A percentile compares a stretch with the other conserved stretches of the same genome.
These are phyloP conservation scores for Xylaria sp. DNA, from an alignment of 2,329 filamentous ascomycete species.

Conservation along the genomic window DNA sequence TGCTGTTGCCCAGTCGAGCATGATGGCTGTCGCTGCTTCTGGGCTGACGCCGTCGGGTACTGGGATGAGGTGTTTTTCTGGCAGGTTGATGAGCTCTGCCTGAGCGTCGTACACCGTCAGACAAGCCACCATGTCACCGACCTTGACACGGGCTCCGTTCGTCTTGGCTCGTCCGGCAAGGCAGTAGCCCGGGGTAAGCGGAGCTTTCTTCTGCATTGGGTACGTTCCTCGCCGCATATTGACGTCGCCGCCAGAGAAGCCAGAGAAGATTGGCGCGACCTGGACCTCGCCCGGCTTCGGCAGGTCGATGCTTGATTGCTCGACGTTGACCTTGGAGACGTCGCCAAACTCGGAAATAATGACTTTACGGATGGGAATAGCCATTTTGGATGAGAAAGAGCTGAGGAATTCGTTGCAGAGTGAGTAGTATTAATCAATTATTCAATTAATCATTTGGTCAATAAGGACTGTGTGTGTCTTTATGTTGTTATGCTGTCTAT, in stretches of 20 bases:
- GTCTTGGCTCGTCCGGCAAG: conserved; percentile 57
- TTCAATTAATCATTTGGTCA: background rate
- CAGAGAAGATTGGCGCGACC: conserved; percentile 28
- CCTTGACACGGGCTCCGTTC: conserved; percentile 51
- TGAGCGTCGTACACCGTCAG: conserved; percentile 57
- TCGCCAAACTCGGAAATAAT: conserved; percentile 36
- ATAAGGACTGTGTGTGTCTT: background rate
- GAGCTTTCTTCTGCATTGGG: conserved; percentile 57
- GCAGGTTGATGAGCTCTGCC: conserved; percentile 58
- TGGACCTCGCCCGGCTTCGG: conserved; percentile 32
- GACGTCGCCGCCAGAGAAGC: conserved; percentile 57
- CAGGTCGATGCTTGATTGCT: conserved; percentile 21
- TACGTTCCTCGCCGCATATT: conserved; percentile 63
- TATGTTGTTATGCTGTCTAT: conserved; percentile 1
- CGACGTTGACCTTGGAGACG: conserved; percentile 31
- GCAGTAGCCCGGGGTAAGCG: conserved; percentile 62
- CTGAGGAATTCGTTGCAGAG: background rate
- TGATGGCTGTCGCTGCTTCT: conserved; percentile 55
- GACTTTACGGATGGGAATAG: conserved; percentile 36
- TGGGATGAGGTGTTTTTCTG: conserved; percentile 58
- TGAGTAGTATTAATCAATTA: background rate
- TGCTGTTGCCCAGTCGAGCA: conserved; percentile 60
- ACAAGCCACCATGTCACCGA: conserved; percentile 52
- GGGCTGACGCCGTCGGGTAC: conserved; percentile 56
- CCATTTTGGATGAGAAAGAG: conserved; percentile 15